Evolutionary conservation across 768 basidiomycete species (phyloP), one percentile per base, ranked within the genome.

Genomic region (Kwoniella pini): DNA sequence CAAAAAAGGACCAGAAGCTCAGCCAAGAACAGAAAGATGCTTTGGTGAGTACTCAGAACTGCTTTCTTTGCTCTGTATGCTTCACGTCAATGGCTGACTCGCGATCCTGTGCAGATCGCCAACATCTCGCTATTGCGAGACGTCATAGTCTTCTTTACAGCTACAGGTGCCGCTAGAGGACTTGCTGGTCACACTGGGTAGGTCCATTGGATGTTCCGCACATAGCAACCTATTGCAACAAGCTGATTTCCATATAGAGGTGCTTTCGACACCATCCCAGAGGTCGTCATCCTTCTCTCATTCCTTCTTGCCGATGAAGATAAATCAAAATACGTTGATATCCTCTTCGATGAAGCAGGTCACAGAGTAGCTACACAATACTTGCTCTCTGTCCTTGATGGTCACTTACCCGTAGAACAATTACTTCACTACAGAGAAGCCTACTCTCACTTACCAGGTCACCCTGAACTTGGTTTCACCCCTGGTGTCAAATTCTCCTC

Each of bases 401-500:
- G 89, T 0, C 75, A 84, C 24, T 57, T 92, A 31, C 85, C 89
- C 11, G 80, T 83, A 1, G 88, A 89, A 69, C 88, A 91, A 36
- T 85, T 93, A 46, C 79, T 93, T 3, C 87, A 88, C 74, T 93
- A 93, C 78, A 88, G 91, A 51, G 88, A 86, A 71, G 91, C 91
- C 58, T 84, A 91, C 78, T 88, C 89, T 31, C 87, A 88, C 70
- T 86, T 93, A 31, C 91, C 91, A 2, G 91, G 90, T 13, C 91
- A 93, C 71, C 91, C 91, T 13, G 91, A 92, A 79, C 82, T 92
- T 6, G 91, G 91, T 22, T 82, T 92, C 60, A 92, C 91, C 0
- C 91, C 91, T n/a, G 91, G 91, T 27, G 85, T 93, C 79, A 90
- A 91, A 79, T 93, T 93, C 80, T 91, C 90, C 2, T 92, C 90